A percentile compares a stretch with the other conserved stretches of the same genome.
Conservation (phyloP, 306 rosid species). For the Hylodesmum podocarpum region DNA sequence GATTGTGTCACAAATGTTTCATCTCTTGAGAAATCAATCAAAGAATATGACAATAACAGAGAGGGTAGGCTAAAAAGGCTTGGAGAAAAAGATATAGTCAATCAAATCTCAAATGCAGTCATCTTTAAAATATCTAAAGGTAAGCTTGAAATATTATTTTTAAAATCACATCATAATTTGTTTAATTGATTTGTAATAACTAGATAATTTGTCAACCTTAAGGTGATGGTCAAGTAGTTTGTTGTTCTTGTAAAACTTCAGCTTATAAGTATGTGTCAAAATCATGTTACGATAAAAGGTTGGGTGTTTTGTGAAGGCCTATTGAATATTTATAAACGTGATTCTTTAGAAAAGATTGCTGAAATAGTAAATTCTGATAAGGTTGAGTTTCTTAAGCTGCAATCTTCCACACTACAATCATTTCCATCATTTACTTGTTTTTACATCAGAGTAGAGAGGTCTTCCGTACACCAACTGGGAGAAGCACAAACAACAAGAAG, state of each 20-base stretch:
- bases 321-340: neutral
- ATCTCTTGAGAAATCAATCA: constrained; percentile 79
- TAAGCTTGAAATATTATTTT: constrained; percentile 34
- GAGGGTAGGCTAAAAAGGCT: constrained; percentile 75
- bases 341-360: too few species aligned
- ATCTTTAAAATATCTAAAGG: constrained; percentile 81
- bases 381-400: too few species aligned
- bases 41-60: constrained; percentile 75
- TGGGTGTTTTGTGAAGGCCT: neutral
- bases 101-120: constrained; percentile 82
- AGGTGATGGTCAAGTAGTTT: neutral
- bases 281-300: constrained; percentile 10
- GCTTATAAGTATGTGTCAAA: neutral
- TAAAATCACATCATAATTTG: neutral
- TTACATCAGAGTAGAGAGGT: too few species aligned
- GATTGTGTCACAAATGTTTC: constrained; percentile 63
- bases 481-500: too few species aligned
- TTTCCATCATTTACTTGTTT: too few species aligned
- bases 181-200: constrained; percentile 8
- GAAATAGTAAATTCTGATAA: too few species aligned
- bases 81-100: constrained; percentile 78
- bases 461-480: too few species aligned
- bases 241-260: neutral
- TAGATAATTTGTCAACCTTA: neutral
- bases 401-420: too few species aligned